Conservation (phyloP, 257 asterid species). For the Penstemon davidsonii region DNA sequence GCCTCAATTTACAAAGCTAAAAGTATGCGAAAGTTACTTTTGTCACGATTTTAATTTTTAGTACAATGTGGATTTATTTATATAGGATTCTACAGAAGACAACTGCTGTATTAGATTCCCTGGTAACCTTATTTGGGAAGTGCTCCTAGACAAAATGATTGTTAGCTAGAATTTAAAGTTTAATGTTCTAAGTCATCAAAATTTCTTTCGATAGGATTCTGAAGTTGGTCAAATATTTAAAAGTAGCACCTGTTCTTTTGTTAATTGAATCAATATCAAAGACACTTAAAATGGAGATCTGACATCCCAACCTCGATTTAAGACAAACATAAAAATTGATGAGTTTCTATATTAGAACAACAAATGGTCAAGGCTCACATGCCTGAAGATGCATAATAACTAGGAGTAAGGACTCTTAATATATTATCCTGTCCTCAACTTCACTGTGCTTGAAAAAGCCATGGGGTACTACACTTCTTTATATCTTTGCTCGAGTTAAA, state of each 20-base stretch:
- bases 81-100: slow-evolving; percentile 18
- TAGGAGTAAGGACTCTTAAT: slow-evolving; percentile 12
- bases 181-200: slow-evolving; percentile 5
- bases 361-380: slow-evolving; percentile 1
- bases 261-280: slow-evolving; percentile 4
- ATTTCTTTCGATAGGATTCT: neutral
- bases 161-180: neutral
- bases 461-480: neutral
- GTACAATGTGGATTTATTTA: neutral
- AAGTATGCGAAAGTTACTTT: slow-evolving; percentile 1
- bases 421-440: slow-evolving; percentile 2
- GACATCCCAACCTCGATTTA: slow-evolving; percentile 6
- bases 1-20: slow-evolving; percentile 12
- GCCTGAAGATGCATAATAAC: slow-evolving; percentile 8
- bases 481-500: neutral
- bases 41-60: slow-evolving; percentile 3
- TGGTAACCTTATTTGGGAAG: slow-evolving; percentile 13
- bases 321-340: neutral
- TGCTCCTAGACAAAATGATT: slow-evolving; percentile 4
- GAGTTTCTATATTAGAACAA: neutral
- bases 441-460: slow-evolving; percentile 12
- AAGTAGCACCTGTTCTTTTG: neutral
- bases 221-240: neutral
- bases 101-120: slow-evolving; percentile 4
- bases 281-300: slow-evolving; percentile 15